Base-by-base conservation (phyloP, 2,329 filamentous ascomycete genomes). In the Claviceps purpurea region DNA sequence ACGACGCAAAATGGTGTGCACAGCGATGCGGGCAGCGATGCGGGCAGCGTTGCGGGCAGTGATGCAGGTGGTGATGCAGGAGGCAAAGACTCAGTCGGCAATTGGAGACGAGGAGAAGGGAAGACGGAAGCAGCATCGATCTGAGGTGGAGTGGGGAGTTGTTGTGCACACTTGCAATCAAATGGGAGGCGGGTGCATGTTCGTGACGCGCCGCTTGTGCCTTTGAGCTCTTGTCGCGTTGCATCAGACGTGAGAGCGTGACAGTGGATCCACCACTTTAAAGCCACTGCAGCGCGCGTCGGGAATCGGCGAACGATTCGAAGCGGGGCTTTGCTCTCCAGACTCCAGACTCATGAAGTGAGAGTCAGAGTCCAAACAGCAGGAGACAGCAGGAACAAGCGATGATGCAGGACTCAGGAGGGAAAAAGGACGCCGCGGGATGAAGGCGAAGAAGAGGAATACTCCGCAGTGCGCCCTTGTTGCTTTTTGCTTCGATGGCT, bases 131-230 rank as follows among this genome's bases (percentile, higher is more conserved):
- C 20, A 10, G n/a, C 4, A 37, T 47, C 24, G 4, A 34, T 34
- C 30, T 11, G 55, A 43, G 34, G 44, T 44, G 45, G 41, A 38
- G 49, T 50, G 48, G 39, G 41, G 50, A 46, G 37, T 16, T 50
- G 34, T 34, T 51, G 50, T 45, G 50, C 43, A 56, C n/a, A 30
- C 30, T 39, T 39, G 39, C 56, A 57, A 57, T 65, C 59, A 63
- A 65, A 66, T 58, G 61, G 53, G 63, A 64, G 65, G 64, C 64
- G 56, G 66, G 66, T 62, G 63, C 62, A 66, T 68, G 61, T 62
- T 65, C 67, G 65, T 69, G 67, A 69, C 65, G 46, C 65, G 46
- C 30, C 41, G 20, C 44, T 37, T 38, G 30, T 47, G 42, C 10
- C 41, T 44, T 50, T 38, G 24, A 24, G 16, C 37, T 50, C n/a